These are phyloP conservation scores for Graphiopsis chlorocephala DNA, from an alignment of 2,329 filamentous ascomycete species.

Conservation along the genomic window DNA sequence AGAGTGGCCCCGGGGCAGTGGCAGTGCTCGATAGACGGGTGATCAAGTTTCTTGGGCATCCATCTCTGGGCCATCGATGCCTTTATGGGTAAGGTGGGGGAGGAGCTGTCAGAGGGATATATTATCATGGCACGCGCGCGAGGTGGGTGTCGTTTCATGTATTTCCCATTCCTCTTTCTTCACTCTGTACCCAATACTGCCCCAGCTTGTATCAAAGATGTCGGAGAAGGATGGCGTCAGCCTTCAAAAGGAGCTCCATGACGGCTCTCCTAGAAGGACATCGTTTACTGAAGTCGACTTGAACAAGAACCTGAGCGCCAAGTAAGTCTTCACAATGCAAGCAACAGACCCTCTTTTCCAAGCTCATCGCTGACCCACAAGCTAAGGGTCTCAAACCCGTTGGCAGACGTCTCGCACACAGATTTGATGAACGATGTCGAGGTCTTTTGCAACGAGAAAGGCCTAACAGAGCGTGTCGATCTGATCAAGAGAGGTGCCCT, in stretches of 20 bases:
- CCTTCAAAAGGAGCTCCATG: slow-evolving; percentile 4
- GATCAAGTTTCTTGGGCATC: slow-evolving; percentile 1
- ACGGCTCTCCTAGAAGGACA: neutral
- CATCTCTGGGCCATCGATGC: slow-evolving; percentile 12
- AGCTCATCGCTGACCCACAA: slow-evolving; percentile 18
- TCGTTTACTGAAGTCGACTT: slow-evolving; percentile 20
- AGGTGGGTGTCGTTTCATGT: neutral
- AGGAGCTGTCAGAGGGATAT: slow-evolving; percentile 10
- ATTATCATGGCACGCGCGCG: neutral
- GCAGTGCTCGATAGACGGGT: neutral
- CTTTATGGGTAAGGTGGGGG: slow-evolving; percentile 1
- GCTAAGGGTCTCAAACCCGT: slow-evolving; percentile 49
- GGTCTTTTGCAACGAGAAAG: slow-evolving; percentile 50
- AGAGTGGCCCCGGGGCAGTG: neutral
- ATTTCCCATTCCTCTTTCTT: neutral
- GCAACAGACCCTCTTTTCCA: slow-evolving; percentile 13
- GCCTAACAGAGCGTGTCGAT: slow-evolving; percentile 41
- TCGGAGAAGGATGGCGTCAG: slow-evolving; percentile 5
- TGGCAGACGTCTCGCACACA: slow-evolving; percentile 52
- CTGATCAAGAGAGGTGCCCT: slow-evolving; percentile 49
- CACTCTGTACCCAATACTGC: neutral
- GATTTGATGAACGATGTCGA: slow-evolving; percentile 55
- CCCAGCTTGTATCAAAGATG: neutral
- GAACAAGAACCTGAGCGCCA: slow-evolving; percentile 27
- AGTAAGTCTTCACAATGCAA: slow-evolving; percentile 16